Conservation (phyloP, 2,329 filamentous ascomycete species). For the Paramyrothecium sp. region DNA sequence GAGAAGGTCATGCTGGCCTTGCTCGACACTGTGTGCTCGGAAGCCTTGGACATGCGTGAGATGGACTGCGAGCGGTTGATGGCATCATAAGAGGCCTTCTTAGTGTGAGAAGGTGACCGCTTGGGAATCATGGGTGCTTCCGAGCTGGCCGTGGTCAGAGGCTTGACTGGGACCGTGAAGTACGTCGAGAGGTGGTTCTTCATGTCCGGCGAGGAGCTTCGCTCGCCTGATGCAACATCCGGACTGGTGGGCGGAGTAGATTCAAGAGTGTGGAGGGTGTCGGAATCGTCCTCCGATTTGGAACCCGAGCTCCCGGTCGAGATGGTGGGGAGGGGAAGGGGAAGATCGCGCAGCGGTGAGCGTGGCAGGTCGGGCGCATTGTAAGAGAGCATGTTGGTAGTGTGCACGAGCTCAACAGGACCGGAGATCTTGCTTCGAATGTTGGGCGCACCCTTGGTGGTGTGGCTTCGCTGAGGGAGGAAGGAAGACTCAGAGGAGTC, state of each 20-base stretch:
- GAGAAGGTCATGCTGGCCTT: conserved; percentile 57
- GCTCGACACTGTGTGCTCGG: conserved; percentile 50
- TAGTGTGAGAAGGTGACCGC: conserved; percentile 83
- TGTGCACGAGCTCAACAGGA: conserved; percentile 84
- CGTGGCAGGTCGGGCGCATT: conserved; percentile 80
- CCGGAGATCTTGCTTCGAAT: conserved; percentile 77
- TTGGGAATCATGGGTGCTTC: conserved; percentile 62
- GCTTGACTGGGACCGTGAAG: conserved; percentile 54
- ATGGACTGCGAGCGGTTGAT: conserved; percentile 66
- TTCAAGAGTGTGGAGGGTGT: conserved; percentile 53
- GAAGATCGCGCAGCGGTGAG: conserved; percentile 38
- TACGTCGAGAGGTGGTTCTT: conserved; percentile 69
- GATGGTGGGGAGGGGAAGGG: conserved; percentile 43
- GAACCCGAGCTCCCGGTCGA: background rate
- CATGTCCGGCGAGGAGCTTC: conserved; percentile 52
- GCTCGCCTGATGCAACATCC: conserved; percentile 57
- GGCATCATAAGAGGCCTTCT: conserved; percentile 74
- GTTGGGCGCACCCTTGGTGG: conserved; percentile 41
- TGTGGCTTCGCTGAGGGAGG: conserved; percentile 48
- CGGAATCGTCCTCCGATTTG: conserved; percentile 71
- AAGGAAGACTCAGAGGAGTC: conserved; percentile 41
- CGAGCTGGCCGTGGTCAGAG: conserved; percentile 25
- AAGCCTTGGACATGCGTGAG: conserved; percentile 56
- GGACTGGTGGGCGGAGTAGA: conserved; percentile 68
- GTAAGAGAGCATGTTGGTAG: conserved; percentile 95